Conservation (phyloP, 192 early-diverging fungal genomes). For the Backusella macrospora region DNA sequence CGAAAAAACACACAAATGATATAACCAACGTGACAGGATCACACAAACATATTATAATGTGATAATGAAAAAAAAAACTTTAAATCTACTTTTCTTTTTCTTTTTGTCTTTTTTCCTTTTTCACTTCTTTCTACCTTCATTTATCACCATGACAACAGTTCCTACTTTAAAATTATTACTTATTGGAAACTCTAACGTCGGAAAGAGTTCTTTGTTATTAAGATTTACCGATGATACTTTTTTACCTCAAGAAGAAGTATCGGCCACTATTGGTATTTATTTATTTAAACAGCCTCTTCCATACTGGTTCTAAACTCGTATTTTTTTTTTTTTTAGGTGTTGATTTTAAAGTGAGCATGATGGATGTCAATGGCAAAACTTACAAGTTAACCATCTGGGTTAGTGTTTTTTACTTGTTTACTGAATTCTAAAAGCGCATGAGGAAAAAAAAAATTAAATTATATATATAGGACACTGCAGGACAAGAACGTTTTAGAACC, state of each 20-base stretch:
- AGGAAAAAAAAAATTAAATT: neutral
- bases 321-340: conserved; percentile 62
- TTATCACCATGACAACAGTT: neutral
- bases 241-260: conserved; percentile 90
- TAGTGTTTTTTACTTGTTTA: conserved; percentile 12
- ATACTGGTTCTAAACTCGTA: no score
- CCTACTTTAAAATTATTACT: conserved; percentile 95
- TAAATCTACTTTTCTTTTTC: neutral
- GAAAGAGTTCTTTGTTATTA: conserved; percentile 91
- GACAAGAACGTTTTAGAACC: conserved; percentile 97
- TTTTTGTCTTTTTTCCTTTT: neutral
- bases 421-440: neutral
- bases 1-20: neutral
- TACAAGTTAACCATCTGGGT: conserved; percentile 99
- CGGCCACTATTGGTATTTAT: conserved; percentile 79
- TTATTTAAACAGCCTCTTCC: neutral
- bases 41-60: conserved; percentile 1
- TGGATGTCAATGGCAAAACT: conserved; percentile 78
- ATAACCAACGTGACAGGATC: conserved; percentile 8
- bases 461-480: conserved; percentile 88
- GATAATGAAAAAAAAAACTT: neutral
- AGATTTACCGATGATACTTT: conserved; percentile 95
- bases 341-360: conserved; percentile 96
- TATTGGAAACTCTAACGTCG: conserved; percentile 94
- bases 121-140: neutral